Conservation (phyloP, 1,284 basidiomycete species). For the Malassezia brasiliensis region DNA sequence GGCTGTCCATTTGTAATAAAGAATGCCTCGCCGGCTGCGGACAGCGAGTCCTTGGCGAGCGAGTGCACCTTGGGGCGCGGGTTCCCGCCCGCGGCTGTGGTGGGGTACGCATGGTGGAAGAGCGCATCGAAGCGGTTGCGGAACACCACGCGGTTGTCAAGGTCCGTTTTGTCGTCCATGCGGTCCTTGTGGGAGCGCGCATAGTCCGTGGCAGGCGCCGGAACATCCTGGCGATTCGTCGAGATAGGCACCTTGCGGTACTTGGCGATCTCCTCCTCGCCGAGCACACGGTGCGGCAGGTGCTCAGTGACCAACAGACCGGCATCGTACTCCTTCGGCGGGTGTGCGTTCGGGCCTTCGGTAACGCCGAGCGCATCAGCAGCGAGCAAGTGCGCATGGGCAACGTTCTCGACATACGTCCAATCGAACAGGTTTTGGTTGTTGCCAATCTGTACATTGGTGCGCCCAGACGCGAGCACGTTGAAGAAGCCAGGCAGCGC, state of each 20-base stretch:
- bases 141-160: slow-evolving; percentile 55
- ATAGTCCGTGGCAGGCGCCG: slow-evolving; percentile 36
- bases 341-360: slow-evolving; percentile 39
- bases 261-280: slow-evolving; percentile 20
- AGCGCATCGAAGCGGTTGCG: slow-evolving; percentile 61
- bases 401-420: slow-evolving; percentile 94
- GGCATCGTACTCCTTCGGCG: slow-evolving; percentile 17
- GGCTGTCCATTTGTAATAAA: slow-evolving; percentile 98
- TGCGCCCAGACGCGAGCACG: slow-evolving; percentile 68
- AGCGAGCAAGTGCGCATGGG: slow-evolving; percentile 85
- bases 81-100: slow-evolving; percentile 27
- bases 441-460: slow-evolving; percentile 84
- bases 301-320: slow-evolving; percentile 48
- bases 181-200: slow-evolving; percentile 25
- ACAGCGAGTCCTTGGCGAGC: slow-evolving; percentile 53
- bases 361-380: slow-evolving; percentile 63
- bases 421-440: slow-evolving; percentile 93
- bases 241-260: slow-evolving; percentile 36
- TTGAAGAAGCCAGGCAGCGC: slow-evolving; percentile 69
- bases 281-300: slow-evolving; percentile 19
- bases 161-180: not conserved
- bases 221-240: slow-evolving; percentile 27
- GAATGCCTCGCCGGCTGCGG: slow-evolving; percentile 85
- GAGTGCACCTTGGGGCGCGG: slow-evolving; percentile 25
- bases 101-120: slow-evolving; percentile 44